phyloP scores from a whole-genome alignment of 176 grass and related monocot species.

The Bothriochloa decipiens region DNA sequence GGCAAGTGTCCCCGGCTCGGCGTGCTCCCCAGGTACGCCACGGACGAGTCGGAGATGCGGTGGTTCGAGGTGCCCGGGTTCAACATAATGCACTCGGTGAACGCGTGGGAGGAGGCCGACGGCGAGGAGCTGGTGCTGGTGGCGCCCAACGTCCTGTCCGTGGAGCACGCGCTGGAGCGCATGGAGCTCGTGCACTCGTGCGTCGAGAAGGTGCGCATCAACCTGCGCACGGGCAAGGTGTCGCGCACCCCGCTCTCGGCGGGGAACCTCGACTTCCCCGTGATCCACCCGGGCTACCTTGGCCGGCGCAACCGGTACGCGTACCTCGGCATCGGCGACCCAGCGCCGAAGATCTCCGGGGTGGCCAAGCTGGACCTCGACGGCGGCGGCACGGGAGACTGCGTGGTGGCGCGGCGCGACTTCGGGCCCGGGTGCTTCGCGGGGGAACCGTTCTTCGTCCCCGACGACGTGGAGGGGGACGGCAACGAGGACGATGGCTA shows the following conservation, averaged over 20 bases:
- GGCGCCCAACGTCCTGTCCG: slow-evolving; percentile 81
- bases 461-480: slow-evolving; percentile 42
- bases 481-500: slow-evolving; percentile 84
- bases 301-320: slow-evolving; percentile 78
- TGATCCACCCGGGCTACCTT: slow-evolving; percentile 69
- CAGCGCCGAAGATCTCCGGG: slow-evolving; percentile 76
- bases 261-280: slow-evolving; percentile 73
- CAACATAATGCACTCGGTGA: slow-evolving; percentile 84
- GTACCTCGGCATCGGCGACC: slow-evolving; percentile 68
- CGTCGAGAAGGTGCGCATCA: slow-evolving; percentile 84
- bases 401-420: slow-evolving; percentile 66
- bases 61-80: slow-evolving; percentile 88
- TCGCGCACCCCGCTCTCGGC: slow-evolving; percentile 72
- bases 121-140: slow-evolving; percentile 68
- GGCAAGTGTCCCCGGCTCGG: slow-evolving; percentile 78
- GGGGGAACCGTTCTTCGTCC: slow-evolving; percentile 77
- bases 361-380: slow-evolving; percentile 78
- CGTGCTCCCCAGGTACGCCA: slow-evolving; percentile 68
- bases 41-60: slow-evolving; percentile 81
- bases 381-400: slow-evolving; percentile 60
- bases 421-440: slow-evolving; percentile 71
- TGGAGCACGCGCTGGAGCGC: slow-evolving; percentile 77
- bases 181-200: slow-evolving; percentile 71
- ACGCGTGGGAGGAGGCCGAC: slow-evolving; percentile 83
- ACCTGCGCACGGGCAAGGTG: slow-evolving; percentile 66